phyloP scores from a whole-genome alignment of 2,329 filamentous ascomycete species.

The Botrytis paeoniae region DNA sequence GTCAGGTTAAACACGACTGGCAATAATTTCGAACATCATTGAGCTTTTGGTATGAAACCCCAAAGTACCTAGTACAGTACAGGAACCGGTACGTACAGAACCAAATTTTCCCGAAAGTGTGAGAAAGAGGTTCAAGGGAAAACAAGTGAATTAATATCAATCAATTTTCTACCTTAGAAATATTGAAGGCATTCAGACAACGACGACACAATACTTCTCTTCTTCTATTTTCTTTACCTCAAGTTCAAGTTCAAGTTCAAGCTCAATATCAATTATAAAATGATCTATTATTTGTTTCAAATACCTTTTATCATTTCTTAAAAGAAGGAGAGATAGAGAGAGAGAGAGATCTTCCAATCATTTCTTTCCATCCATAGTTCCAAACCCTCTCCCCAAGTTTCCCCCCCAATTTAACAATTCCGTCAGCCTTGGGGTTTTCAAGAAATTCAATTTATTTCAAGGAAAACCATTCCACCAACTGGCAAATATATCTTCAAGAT shows the following conservation, averaged over 20 bases:
- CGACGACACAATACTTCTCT: background rate
- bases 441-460: background rate
- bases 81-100: background rate
- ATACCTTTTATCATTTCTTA: background rate
- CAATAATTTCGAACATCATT: slow-evolving; percentile 11
- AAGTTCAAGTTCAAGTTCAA: no score
- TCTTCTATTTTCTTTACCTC: background rate
- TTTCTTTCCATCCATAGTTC: background rate
- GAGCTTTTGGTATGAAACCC: background rate
- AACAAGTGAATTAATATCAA: background rate
- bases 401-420: background rate
- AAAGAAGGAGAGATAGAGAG: background rate
- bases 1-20: background rate
- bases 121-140: slow-evolving; percentile 6
- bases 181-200: slow-evolving; percentile 8
- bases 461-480: background rate
- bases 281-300: background rate
- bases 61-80: background rate
- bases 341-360: background rate
- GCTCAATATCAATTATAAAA: background rate
- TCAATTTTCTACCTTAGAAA: background rate
- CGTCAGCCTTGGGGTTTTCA: slow-evolving; percentile 3
- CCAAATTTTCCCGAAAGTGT: background rate
- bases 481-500: slow-evolving; percentile 24
- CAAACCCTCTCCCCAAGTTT: background rate